Conservation (phyloP, 73 alveolate genomes). For the Paramecium sexaurelia region DNA sequence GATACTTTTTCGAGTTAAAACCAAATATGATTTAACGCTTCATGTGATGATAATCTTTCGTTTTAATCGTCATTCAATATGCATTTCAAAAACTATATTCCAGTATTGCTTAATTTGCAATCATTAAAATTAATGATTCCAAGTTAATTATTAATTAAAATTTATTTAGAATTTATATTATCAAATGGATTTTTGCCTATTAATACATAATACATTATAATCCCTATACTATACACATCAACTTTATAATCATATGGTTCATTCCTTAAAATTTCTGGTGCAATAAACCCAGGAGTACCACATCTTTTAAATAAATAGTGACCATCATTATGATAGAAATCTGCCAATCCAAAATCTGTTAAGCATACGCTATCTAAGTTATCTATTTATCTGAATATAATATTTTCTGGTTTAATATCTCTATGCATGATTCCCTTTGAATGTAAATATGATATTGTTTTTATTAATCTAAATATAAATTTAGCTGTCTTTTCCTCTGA, state of each 20-base stretch:
- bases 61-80: not conserved
- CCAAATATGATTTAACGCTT: constrained; percentile 35
- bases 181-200: constrained; percentile 67
- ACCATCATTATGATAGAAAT: not conserved
- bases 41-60: constrained; percentile 25
- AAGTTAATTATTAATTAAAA: not conserved
- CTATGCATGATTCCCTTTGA: constrained; percentile 82
- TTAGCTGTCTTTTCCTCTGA: constrained; percentile 50
- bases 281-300: constrained; percentile 64
- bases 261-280: constrained; percentile 65
- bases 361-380: constrained; percentile 73
- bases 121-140: not conserved
- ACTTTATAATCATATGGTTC: constrained; percentile 54
- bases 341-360: constrained; percentile 63
- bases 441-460: constrained; percentile 73
- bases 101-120: not conserved
- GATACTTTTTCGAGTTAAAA: not conserved
- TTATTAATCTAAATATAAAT: not conserved
- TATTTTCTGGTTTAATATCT: constrained; percentile 87
- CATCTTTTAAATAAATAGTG: constrained; percentile 48
- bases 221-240: constrained; percentile 62
- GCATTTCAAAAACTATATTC: not conserved
- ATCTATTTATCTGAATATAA: constrained; percentile 72
- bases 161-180: not conserved
- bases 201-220: constrained; percentile 63